Base-by-base conservation (phyloP, 768 basidiomycete genomes). In the Tricholoma sp. region DNA sequence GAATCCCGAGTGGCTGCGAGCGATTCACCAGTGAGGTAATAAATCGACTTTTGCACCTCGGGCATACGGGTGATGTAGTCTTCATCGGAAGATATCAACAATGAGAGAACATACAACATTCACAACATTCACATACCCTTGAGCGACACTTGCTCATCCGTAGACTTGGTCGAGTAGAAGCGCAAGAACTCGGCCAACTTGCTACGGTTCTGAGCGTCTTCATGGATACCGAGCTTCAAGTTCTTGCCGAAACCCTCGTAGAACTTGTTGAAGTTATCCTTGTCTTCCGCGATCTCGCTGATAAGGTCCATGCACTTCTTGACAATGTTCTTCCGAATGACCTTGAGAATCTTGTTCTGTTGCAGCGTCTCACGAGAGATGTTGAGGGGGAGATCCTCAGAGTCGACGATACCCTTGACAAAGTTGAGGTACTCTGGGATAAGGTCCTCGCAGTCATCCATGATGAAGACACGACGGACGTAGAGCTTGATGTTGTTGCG, bases 401-500 rank as follows among this genome's bases (percentile, higher is more conserved):
- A 98, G 82, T 99, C 96, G 77, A 99, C 97, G 72, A 99, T 98
- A 82, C 94, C 94, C 85, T 97, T 97, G 79, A 98, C 86, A 74
- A 98, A 98, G 83, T 98, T 98, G 75, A 98, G 92, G 83, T 98
- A 98, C 74, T 98, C 96, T 65, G 96, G 96, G 70, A 96, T 98
- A 71, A 97, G 81, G 69, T 99, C 97, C 80, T 98, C 96, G 73
- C 96, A 98, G 76, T 97, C 95, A 77, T 99, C 97, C 93, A 97
- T 98, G 84, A 99, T 98, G 83, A 99, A 98, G 69, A 98, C 96
- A 57, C 97, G 94, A 81, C 97, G 93, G 66, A 99, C 97, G 72
- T 98, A 99, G 72, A 99, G 94, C 80, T 99, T 99, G 84, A 99
- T 98, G 89, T 98, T 98, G 85, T 98, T 98, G 69, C 96, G 92